These are phyloP conservation scores for Exophiala spinifera DNA, from an alignment of 2,329 filamentous ascomycete genomes.

Conservation along the genomic window DNA sequence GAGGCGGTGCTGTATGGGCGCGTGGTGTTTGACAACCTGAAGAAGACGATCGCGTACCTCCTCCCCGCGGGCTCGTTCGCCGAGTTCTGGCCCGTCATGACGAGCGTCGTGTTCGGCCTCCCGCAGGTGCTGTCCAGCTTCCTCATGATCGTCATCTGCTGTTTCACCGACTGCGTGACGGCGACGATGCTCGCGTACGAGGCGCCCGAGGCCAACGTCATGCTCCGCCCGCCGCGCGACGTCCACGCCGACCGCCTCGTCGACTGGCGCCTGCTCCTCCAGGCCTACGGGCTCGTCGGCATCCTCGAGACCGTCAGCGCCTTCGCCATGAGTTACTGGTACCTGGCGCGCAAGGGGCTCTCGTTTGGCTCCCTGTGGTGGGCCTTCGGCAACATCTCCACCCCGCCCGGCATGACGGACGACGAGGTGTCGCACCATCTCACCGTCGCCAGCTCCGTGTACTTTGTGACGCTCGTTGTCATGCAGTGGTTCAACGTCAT, in stretches of 20 bases:
- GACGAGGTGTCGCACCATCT: constrained; percentile 56
- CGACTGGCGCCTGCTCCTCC: constrained; percentile 67
- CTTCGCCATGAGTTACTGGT: constrained; percentile 67
- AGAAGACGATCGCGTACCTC: constrained; percentile 73
- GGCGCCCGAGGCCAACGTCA: constrained; percentile 70
- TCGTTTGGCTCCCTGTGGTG: constrained; percentile 66
- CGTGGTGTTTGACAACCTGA: constrained; percentile 75
- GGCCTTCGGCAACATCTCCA: constrained; percentile 55
- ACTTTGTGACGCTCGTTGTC: constrained; percentile 76
- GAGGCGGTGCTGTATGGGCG: constrained; percentile 70
- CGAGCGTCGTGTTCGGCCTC: constrained; percentile 67
- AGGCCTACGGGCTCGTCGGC: constrained; percentile 70
- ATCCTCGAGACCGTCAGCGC: constrained; percentile 59
- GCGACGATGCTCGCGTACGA: constrained; percentile 74
- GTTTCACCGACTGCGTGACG: constrained; percentile 73
- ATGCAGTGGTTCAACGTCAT: constrained; percentile 74
- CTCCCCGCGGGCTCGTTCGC: constrained; percentile 70
- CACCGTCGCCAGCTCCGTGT: constrained; percentile 68
- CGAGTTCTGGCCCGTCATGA: constrained; percentile 69
- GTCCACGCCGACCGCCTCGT: constrained; percentile 69
- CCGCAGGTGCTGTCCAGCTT: constrained; percentile 72
- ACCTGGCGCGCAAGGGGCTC: constrained; percentile 59
- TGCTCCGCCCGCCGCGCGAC: constrained; percentile 65
- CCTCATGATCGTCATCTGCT: constrained; percentile 57
- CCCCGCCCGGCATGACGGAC: constrained; percentile 36